Percentiles rank a stretch among this genome's conserved stretches.
Evolutionary conservation across 768 basidiomycete species (phyloP).

Genomic region (Pleurotus sapidus): DNA sequence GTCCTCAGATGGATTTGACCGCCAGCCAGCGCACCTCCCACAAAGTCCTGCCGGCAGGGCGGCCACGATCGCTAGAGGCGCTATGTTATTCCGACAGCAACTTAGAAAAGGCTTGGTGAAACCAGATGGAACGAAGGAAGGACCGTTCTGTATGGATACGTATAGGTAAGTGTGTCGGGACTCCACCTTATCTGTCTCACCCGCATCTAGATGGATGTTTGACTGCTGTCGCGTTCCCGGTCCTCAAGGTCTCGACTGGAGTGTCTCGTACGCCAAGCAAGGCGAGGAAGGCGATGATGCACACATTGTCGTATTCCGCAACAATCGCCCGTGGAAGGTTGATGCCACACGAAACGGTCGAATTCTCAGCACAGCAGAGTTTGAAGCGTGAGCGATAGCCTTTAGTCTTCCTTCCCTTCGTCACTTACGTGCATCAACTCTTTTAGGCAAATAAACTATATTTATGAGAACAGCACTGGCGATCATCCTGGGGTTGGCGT

Average conservation of each 20-base stretch:
- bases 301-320: slow-evolving; percentile 83
- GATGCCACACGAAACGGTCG: slow-evolving; percentile 52
- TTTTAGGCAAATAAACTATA: slow-evolving; percentile 67
- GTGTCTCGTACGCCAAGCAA: slow-evolving; percentile 58
- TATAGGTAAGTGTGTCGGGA: slow-evolving; percentile 51
- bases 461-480: slow-evolving; percentile 60
- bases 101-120: slow-evolving; percentile 63
- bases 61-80: slow-evolving; percentile 65
- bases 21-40: slow-evolving; percentile 57
- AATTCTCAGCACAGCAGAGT: slow-evolving; percentile 61
- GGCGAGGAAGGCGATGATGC: slow-evolving; percentile 62
- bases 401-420: neutral
- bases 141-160: slow-evolving; percentile 82
- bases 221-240: slow-evolving; percentile 85
- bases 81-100: slow-evolving; percentile 71
- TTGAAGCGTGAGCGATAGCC: slow-evolving; percentile 49
- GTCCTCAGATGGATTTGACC: slow-evolving; percentile 69
- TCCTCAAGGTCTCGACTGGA: slow-evolving; percentile 72
- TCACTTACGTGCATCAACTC: no score
- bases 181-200: neutral
- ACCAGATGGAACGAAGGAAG: slow-evolving; percentile 67
- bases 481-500: slow-evolving; percentile 76
- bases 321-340: slow-evolving; percentile 83
- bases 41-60: slow-evolving; percentile 64
- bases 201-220: slow-evolving; percentile 76